These are phyloP conservation scores for Nigrograna mackinnonii DNA, from an alignment of 2,329 filamentous ascomycete genomes.

Conservation along the genomic window DNA sequence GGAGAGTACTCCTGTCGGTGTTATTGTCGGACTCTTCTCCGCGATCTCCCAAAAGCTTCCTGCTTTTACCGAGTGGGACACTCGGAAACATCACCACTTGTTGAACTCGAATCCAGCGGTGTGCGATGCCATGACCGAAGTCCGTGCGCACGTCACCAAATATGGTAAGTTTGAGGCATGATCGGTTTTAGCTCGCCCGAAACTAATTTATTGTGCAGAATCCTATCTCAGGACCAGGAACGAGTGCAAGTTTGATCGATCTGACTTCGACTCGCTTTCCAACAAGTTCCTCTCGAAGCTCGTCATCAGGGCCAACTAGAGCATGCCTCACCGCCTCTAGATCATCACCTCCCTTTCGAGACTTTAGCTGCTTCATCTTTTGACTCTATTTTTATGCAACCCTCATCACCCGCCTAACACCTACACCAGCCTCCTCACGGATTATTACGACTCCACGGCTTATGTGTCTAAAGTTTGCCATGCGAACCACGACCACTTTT, in stretches of 20 bases:
- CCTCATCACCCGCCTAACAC: constrained; percentile 30
- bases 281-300: constrained; percentile 98
- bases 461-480: constrained; percentile 33
- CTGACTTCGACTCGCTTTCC: constrained; percentile 91
- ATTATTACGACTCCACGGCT: constrained; percentile 33
- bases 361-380: constrained; percentile 20
- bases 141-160: constrained; percentile 87
- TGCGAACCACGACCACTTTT: constrained; percentile 21
- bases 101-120: constrained; percentile 90
- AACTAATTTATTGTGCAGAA: constrained; percentile 65
- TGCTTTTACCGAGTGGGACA: constrained; percentile 92
- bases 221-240: constrained; percentile 80
- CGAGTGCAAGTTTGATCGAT: constrained; percentile 82
- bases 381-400: constrained; percentile 18
- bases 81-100: constrained; percentile 84
- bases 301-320: constrained; percentile 87
- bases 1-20: constrained; percentile 93
- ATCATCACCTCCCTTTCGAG: constrained; percentile 15
- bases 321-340: constrained; percentile 4
- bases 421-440: constrained; percentile 26
- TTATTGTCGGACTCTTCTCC: constrained; percentile 95
- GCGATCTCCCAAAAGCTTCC: constrained; percentile 97
- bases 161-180: constrained; percentile 69
- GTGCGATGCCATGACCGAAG: constrained; percentile 95
- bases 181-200: constrained; percentile 7